Percentiles rank a stretch among this genome's conserved stretches.
Conservation (phyloP, 2,329 filamentous ascomycete species). For the Cladophialophora chaetospira region DNA sequence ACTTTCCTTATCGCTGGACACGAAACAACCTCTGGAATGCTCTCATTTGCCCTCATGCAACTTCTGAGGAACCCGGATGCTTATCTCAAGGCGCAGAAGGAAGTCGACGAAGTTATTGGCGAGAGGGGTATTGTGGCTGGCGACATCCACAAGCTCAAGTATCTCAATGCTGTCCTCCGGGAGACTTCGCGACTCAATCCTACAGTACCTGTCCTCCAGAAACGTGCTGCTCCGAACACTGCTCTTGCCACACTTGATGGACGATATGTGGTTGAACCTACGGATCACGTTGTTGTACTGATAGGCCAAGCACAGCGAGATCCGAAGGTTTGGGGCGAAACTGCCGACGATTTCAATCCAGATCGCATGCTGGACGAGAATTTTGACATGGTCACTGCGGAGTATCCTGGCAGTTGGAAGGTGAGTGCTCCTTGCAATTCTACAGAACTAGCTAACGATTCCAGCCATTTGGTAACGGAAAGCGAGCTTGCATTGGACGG, state of each 20-base stretch:
- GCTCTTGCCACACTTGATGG: conserved; percentile 56
- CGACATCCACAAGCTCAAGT: conserved; percentile 65
- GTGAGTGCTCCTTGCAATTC: background rate
- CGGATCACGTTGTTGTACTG: conserved; percentile 53
- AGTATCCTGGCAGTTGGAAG: conserved; percentile 19
- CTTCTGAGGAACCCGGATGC: conserved; percentile 63
- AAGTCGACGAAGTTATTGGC: conserved; percentile 67
- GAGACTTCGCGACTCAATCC: conserved; percentile 65
- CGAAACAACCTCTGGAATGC: conserved; percentile 69
- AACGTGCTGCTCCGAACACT: conserved; percentile 28
- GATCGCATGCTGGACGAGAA: conserved; percentile 71
- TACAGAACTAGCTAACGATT: background rate
- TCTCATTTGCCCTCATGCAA: conserved; percentile 67
- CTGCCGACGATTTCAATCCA: conserved; percentile 66
- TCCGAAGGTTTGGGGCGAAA: conserved; percentile 64
- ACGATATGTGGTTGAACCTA: conserved; percentile 62
- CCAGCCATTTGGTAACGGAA: conserved; percentile 73
- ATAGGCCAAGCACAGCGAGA: conserved; percentile 62
- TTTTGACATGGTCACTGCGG: conserved; percentile 58
- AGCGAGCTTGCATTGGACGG: conserved; percentile 69
- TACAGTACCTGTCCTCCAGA: conserved; percentile 39
- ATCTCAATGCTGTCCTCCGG: conserved; percentile 64
- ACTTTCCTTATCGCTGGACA: conserved; percentile 72
- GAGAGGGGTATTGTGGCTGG: conserved; percentile 59
- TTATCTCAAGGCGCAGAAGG: conserved; percentile 63